These are phyloP conservation scores for Cystobasidium tubakii DNA, from an alignment of 768 basidiomycete genomes.

Conservation along the genomic window DNA sequence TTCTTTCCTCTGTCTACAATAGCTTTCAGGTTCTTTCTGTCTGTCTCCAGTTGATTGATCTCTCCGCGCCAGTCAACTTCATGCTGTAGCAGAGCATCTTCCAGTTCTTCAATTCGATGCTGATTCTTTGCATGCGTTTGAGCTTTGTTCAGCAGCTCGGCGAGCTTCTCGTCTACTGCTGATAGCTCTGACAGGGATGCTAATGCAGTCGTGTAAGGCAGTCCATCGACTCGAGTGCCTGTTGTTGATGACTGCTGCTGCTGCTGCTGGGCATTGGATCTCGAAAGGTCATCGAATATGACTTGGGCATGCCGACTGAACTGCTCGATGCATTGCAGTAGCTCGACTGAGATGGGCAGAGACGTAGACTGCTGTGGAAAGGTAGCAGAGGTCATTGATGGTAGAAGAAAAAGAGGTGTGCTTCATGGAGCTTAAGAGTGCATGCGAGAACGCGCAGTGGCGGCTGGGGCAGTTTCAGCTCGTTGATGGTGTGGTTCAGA, in stretches of 20 bases:
- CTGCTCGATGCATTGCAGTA: constrained; percentile 7
- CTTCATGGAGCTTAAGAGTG: no score
- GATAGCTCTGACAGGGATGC: constrained; percentile 11
- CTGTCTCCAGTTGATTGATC: constrained; percentile 10
- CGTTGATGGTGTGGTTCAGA: no score
- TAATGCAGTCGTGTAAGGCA: background rate
- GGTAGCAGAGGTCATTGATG: background rate
- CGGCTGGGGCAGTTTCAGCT: no score
- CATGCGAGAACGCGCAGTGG: background rate
- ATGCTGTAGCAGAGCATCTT: constrained; percentile 17
- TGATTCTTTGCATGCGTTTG: constrained; percentile 20
- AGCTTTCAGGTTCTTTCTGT: background rate
- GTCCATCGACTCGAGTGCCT: background rate
- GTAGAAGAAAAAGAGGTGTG: background rate
- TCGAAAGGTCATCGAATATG: constrained; percentile 26
- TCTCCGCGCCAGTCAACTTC: constrained; percentile 21
- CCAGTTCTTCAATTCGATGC: constrained; percentile 1
- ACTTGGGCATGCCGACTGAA: constrained; percentile 1
- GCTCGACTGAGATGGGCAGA: constrained; percentile 9
- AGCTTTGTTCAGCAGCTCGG: constrained; percentile 12
- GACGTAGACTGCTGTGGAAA: background rate
- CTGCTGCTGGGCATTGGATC: constrained; percentile 11
- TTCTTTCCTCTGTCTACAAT: constrained; percentile 15
- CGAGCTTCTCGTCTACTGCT: constrained; percentile 23
- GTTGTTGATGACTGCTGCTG: background rate